Conservation (phyloP, 2,329 filamentous ascomycete species). For the Cladophialophora bantiana region DNA sequence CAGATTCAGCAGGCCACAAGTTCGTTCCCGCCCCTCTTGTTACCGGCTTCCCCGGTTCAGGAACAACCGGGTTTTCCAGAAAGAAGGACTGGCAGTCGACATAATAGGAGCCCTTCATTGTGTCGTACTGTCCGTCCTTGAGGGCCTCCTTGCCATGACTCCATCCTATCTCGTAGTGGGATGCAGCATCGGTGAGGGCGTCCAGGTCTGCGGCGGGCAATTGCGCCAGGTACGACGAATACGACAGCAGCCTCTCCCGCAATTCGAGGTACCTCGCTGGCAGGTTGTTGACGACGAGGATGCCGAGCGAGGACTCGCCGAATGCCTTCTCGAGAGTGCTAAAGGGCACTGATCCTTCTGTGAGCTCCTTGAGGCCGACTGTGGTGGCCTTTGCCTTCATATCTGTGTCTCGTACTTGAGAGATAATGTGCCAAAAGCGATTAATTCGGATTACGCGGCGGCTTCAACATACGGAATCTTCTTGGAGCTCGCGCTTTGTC, state of each 20-base stretch:
- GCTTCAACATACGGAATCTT: neutral
- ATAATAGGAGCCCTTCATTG: conserved; percentile 69
- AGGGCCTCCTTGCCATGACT: conserved; percentile 69
- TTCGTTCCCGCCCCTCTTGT: conserved; percentile 70
- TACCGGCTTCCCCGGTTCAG: conserved; percentile 39
- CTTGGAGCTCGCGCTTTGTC: neutral
- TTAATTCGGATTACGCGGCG: neutral
- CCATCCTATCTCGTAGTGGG: conserved; percentile 69
- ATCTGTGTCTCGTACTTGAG: neutral
- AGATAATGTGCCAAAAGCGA: neutral
- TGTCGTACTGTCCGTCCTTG: conserved; percentile 66
- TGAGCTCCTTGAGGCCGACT: conserved; percentile 32
- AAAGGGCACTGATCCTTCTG: conserved; percentile 47
- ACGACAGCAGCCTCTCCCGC: conserved; percentile 77
- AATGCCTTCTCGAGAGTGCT: conserved; percentile 70
- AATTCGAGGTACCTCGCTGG: conserved; percentile 74
- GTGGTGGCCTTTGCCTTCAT: conserved; percentile 30
- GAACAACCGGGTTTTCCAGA: conserved; percentile 39
- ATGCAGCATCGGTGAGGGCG: conserved; percentile 51
- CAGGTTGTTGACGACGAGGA: conserved; percentile 88
- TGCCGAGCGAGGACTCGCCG: conserved; percentile 86
- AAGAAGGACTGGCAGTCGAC: conserved; percentile 64
- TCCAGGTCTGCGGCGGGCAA: conserved; percentile 74
- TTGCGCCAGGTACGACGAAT: conserved; percentile 86
- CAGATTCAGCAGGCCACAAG: conserved; percentile 72